phyloP scores from a whole-genome alignment of 2,329 filamentous ascomycete genomes.

The Lasiodiplodia citricola region DNA sequence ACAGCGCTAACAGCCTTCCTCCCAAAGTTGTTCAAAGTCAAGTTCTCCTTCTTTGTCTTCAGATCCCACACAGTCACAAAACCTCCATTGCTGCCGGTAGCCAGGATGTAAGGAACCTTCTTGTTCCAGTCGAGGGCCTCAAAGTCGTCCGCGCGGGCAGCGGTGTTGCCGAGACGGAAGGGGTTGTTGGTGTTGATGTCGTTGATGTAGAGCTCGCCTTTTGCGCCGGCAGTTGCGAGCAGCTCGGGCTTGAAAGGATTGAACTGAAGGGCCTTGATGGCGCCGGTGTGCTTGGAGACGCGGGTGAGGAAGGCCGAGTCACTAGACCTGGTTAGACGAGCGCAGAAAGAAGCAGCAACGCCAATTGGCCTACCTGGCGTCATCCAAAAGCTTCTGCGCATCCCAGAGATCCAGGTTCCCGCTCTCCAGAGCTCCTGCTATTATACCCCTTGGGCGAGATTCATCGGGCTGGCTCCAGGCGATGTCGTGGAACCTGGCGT shows the following conservation, averaged over 20 bases:
- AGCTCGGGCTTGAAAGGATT: conserved; percentile 92
- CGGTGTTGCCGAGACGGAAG: conserved; percentile 85
- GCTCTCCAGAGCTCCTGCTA: conserved; percentile 94
- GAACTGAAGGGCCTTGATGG: conserved; percentile 95
- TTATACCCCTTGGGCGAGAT: conserved; percentile 81
- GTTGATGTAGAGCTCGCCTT: conserved; percentile 95
- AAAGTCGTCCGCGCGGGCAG: conserved; percentile 90
- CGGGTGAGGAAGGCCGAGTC: conserved; percentile 80
- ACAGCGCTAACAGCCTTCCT: conserved; percentile 94
- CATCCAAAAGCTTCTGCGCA: conserved; percentile 69
- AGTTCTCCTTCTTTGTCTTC: conserved; percentile 95
- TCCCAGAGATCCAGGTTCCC: conserved; percentile 94
- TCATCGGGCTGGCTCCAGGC: conserved; percentile 87
- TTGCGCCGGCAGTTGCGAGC: conserved; percentile 88
- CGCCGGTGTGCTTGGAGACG: conserved; percentile 86
- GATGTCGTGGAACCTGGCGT: conserved; percentile 87
- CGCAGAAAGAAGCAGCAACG: background rate
- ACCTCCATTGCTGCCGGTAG: conserved; percentile 88
- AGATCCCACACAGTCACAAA: conserved; percentile 99
- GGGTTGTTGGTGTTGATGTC: conserved; percentile 92
- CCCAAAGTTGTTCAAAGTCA: conserved; percentile 88
- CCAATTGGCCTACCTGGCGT: conserved; percentile 50
- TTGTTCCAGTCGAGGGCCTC: conserved; percentile 98
- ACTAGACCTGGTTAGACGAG: conserved; percentile 44
- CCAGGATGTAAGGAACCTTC: conserved; percentile 94